Evolutionary conservation across 2,329 filamentous ascomycete genomes (phyloP), one percentile per base, ranked within the genome.

Genomic region (Hypomyces rosellus): DNA sequence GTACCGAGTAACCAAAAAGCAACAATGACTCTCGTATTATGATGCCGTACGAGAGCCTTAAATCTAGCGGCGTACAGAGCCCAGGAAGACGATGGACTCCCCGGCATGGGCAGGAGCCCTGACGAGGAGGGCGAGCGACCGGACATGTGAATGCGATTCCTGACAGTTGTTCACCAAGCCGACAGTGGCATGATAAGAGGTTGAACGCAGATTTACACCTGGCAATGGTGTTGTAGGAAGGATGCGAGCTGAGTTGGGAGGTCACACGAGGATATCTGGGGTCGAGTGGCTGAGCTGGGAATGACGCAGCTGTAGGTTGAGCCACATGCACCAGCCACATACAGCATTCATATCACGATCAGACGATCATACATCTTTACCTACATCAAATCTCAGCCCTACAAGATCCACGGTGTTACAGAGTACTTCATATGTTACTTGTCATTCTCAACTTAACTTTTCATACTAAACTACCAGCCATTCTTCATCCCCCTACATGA

Each of bases 1-100:
- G 33, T 74, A 96, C 92, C 92, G 63, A 97, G 95, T 2, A 96
- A 76, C 91, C 91, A 97, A 63, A 97, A 97, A 25, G 92, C 88
- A 46, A 84, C 64, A 50, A 89, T 77, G 14, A 96, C 88, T 46
- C 84, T 75, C 1, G 78, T 76, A 61, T 95, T 84, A 44, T 83
- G 79, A 51, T 84, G 84, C 30, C 77, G 76, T 50, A 93, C 82
- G 42, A 86, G 61, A 16, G 76, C 72, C 45, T 70, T 73, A 22
- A 93, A 62, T 34, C 88, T 82, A 22, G 84, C 81, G 52, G 76
- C 75, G 67, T 88, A 92, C 50, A 81, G 67, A n/a, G 82, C 78
- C 86, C 88, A 91, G 44, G 87, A 88, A 4, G 88, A 78, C 0
- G 75, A 72, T 3, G 77, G 74, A 25, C 77, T 69, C 13, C 80